Percentiles rank a stretch among this genome's conserved stretches.
Evolutionary conservation across 257 asterid species (phyloP).

Genomic region (Thymus quinquecostatus): DNA sequence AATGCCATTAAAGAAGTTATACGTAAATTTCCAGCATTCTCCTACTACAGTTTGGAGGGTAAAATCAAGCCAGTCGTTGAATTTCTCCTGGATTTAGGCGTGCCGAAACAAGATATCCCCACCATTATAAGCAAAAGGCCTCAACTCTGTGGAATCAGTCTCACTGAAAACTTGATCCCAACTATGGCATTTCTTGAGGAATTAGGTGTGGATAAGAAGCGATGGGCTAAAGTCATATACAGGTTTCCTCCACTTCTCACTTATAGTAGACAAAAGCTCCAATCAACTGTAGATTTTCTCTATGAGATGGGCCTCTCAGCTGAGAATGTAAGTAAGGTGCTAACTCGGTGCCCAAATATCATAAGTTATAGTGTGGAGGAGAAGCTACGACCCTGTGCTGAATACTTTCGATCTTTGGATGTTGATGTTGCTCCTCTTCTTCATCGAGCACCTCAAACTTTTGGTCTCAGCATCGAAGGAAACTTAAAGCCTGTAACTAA

Average conservation of each 20-base stretch:
- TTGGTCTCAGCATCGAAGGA: constrained; percentile 86
- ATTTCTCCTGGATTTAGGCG: constrained; percentile 83
- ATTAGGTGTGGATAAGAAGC: constrained; percentile 77
- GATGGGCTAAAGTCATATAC: constrained; percentile 91
- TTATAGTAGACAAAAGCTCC: constrained; percentile 75
- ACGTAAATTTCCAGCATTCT: constrained; percentile 90
- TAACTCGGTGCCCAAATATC: constrained; percentile 84
- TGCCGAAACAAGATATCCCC: constrained; percentile 70
- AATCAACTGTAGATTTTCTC: constrained; percentile 75
- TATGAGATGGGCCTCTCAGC: constrained; percentile 88
- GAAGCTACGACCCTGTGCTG: constrained; percentile 82
- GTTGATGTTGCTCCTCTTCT: constrained; percentile 71
- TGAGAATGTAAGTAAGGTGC: constrained; percentile 75
- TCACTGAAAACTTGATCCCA: constrained; percentile 84
- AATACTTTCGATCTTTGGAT: constrained; percentile 67
- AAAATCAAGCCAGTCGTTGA: constrained; percentile 89
- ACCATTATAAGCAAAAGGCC: constrained; percentile 78
- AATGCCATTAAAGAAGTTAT: constrained; percentile 65
- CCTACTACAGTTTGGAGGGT: constrained; percentile 93
- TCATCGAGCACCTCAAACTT: constrained; percentile 85
- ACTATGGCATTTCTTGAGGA: constrained; percentile 88
- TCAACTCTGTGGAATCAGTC: constrained; percentile 96
- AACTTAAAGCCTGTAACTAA: constrained; percentile 81
- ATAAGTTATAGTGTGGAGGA: constrained; percentile 88
- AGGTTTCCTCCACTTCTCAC: constrained; percentile 96